Percentiles rank a stretch among this genome's conserved stretches.
These are phyloP conservation scores for Thielaviopsis ethacetica DNA, from an alignment of 2,329 filamentous ascomycete genomes.

Conservation along the genomic window DNA sequence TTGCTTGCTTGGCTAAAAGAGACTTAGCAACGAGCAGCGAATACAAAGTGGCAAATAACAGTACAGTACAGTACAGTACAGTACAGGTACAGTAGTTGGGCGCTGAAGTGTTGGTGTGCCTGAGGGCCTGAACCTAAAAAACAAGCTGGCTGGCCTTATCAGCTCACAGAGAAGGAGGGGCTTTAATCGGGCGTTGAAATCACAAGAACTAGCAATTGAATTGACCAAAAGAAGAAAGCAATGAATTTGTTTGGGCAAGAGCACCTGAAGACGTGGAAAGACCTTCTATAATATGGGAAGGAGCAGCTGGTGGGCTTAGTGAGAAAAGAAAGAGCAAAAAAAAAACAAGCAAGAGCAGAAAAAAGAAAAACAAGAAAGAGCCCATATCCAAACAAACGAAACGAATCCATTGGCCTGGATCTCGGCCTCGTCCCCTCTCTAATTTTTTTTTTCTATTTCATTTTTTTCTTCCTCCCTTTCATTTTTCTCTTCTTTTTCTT, in stretches of 20 bases:
- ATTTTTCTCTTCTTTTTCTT: neutral
- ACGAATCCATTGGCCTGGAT: neutral
- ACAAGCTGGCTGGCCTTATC: neutral
- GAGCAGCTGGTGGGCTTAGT: neutral
- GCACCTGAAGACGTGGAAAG: neutral
- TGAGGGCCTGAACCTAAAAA: too few relatives aligned
- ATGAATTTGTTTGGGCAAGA: neutral
- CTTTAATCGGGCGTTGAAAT: neutral
- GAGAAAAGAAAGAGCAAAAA: neutral
- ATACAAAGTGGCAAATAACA: neutral
- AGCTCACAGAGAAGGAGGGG: neutral
- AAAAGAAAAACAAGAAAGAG: neutral
- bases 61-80: too few relatives aligned
- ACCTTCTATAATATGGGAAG: neutral
- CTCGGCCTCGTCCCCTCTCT: neutral
- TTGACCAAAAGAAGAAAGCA: too few relatives aligned
- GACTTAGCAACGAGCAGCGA: neutral
- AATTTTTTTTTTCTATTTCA: constrained; percentile 7
- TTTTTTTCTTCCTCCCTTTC: constrained; percentile 1
- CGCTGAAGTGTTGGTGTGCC: neutral
- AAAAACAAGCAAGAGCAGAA: too few relatives aligned
- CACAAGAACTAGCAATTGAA: neutral
- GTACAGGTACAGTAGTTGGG: neutral
- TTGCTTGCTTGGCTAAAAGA: neutral
- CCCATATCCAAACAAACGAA: neutral